Base-by-base conservation (phyloP, 805 yeast species). In the Myxozyma mucilagina region DNA sequence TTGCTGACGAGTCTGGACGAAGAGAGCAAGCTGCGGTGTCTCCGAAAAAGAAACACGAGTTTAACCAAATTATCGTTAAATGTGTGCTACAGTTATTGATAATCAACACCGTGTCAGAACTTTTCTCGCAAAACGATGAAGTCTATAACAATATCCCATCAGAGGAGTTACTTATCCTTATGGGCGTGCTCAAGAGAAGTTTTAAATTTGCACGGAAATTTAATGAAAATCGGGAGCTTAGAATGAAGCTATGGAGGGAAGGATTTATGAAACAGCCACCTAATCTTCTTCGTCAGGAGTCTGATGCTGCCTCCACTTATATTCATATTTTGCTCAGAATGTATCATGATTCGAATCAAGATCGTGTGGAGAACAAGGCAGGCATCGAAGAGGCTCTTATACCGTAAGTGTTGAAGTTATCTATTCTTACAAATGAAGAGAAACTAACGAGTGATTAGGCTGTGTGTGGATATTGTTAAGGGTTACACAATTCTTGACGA, bases 261-360 rank as follows among this genome's bases (percentile, higher is more conserved):
- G 97, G 97, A 1, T 86, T 91, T 44, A 93, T 92, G 75, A 96
- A 90, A 70, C 87, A 92, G 71, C 80, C 93, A 57, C 99, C 99
- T 20, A 96, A 94, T 69, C 76, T 94, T 68, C 77, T 92, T 68
- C 89, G 89, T 69, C 99, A 96, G 74, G 99, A 96, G 74, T 86
- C 96, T 0, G 84, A 90, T 39, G 85, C 97, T 0, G 87, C 96
- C 1, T 93, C 96, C 1, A 96, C 91, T 1, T 88, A 86, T 72
- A 85, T 93, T 65, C 85, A 87, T 68, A 81, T 92, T 49, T 79
- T 89, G 79, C 89, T 93, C 79, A 81, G 87, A 69, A 77, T 93
- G 70, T 91, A 90, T 73, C 83, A 87, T 62, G 90, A 87, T 70
- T 78, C 79, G 14, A 80, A 77, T 32, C 84, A 84, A 71, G 78